Conservation (phyloP, 2,329 filamentous ascomycete species). For the Pseudogymnoascus sp. region DNA sequence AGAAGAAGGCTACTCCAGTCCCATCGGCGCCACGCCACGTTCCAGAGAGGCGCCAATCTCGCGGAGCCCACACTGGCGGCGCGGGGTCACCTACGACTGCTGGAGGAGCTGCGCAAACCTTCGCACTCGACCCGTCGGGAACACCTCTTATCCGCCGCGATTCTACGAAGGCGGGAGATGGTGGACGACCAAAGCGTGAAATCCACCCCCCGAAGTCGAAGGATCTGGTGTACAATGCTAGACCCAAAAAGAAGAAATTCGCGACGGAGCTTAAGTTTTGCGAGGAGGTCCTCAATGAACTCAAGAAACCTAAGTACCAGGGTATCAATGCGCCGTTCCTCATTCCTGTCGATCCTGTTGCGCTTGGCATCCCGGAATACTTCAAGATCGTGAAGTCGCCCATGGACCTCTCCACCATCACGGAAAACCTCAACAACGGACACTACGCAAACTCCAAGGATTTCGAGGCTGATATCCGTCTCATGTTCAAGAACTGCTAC, state of each 20-base stretch:
- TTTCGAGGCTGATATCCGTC: constrained; percentile 72
- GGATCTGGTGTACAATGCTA: constrained; percentile 79
- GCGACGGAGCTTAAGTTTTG: constrained; percentile 87
- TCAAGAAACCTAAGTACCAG: constrained; percentile 66
- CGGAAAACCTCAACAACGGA: constrained; percentile 65
- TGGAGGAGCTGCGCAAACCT: constrained; percentile 45
- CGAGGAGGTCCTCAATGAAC: constrained; percentile 68
- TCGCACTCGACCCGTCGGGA: constrained; percentile 69
- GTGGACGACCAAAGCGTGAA: constrained; percentile 78
- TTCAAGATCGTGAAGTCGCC: constrained; percentile 92
- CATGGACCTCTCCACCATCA: constrained; percentile 87
- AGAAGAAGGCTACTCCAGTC: constrained; percentile 34
- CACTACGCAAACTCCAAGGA: constrained; percentile 78
- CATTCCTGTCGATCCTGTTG: constrained; percentile 83
- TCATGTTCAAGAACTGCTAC: constrained; percentile 85
- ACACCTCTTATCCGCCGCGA: constrained; percentile 79
- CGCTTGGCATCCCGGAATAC: constrained; percentile 87
- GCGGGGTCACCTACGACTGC: constrained; percentile 28
- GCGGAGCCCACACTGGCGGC: constrained; percentile 27
- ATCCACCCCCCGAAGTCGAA: constrained; percentile 87
- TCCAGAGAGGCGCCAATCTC: constrained; percentile 31
- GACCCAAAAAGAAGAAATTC: constrained; percentile 84
- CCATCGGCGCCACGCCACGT: constrained; percentile 19
- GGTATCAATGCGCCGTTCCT: constrained; percentile 66
- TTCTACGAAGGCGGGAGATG: constrained; percentile 62